These are phyloP conservation scores for Puccinia triticina DNA, from an alignment of 1,284 basidiomycete species.

Conservation along the genomic window DNA sequence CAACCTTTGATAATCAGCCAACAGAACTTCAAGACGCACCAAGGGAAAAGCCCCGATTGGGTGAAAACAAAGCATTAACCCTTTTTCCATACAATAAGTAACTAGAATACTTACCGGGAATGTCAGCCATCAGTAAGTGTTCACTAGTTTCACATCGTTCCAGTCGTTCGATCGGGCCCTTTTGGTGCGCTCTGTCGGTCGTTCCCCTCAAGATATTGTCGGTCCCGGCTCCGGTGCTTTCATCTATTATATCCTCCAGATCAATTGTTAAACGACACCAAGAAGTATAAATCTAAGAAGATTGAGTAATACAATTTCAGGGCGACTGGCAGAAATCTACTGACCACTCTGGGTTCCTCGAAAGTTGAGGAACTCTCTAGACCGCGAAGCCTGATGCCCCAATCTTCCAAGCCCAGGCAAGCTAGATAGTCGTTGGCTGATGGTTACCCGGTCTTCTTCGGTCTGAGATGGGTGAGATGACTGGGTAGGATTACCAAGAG, in stretches of 20 bases:
- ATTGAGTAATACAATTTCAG: background rate
- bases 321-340: background rate
- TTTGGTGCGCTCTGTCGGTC: background rate
- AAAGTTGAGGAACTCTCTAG: background rate
- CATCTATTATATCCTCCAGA: background rate
- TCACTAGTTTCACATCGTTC: constrained; percentile 35
- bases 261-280: background rate
- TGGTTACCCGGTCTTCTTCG: background rate
- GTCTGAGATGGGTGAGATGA: background rate
- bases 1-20: constrained; percentile 47
- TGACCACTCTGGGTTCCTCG: background rate
- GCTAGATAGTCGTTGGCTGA: constrained; percentile 38
- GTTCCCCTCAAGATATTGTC: background rate
- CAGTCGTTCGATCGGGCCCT: constrained; percentile 34
- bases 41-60: background rate
- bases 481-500: no score
- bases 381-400: background rate
- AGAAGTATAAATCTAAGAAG: background rate
- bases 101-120: constrained; percentile 25
- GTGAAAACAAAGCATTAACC: background rate
- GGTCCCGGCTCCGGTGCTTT: background rate
- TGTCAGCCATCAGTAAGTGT: constrained; percentile 24
- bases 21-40: constrained; percentile 13
- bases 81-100: background rate
- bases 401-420: constrained; percentile 22